Evolutionary conservation across 306 rosid species (phyloP), one percentile per base, ranked within the genome.

Genomic region (Notholithocarpus densiflorus): DNA sequence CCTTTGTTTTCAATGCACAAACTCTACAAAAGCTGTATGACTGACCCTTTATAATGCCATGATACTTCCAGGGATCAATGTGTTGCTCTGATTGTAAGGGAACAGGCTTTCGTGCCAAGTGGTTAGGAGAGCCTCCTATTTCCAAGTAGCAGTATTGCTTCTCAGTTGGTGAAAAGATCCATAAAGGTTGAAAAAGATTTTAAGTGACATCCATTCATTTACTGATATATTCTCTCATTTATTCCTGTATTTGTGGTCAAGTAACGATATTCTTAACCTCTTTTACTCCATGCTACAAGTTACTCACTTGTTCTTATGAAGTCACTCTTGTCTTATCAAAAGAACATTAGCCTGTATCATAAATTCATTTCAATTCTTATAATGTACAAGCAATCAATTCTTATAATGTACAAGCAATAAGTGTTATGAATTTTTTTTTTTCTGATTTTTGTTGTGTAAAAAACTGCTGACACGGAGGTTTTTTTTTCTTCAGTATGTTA

Each of bases 91-190:
- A 89, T 76, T 89, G 92, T 45, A 86, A 89, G 71, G 92, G 92
- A 18, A 89, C 92, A 4, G 92, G 92, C 20, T 86, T 87, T 75
- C 84, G 87, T 69, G 93, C 89, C 53, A 89, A 81, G 81, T 96
- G 99, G 99, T 83, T 96, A 75, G 96, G 89, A 68, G 92, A 93
- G 77, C 98, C 97, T 71, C 96, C 97, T 56, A 74, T 88, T 71
- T 79, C 90, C 54, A 72, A 89, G 80, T 87, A 85, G 90, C 62
- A 37, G 56, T 34, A 31, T 21, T 76, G 70, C 54, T 76, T n/a
- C 68, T 75, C 74, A 52, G 45, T 61, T 20, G 3, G 8, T 8
- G 76, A 66, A 84, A 56, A 29, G 53, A 64, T 79, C 68, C 68
- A 29, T 43, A 55, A 31, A 59, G 54, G 68, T 64, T 66, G 76